A percentile compares a stretch with the other conserved stretches of the same genome.
phyloP scores from a whole-genome alignment of 164 flowering plant species.

The Liquidambar formosana region DNA sequence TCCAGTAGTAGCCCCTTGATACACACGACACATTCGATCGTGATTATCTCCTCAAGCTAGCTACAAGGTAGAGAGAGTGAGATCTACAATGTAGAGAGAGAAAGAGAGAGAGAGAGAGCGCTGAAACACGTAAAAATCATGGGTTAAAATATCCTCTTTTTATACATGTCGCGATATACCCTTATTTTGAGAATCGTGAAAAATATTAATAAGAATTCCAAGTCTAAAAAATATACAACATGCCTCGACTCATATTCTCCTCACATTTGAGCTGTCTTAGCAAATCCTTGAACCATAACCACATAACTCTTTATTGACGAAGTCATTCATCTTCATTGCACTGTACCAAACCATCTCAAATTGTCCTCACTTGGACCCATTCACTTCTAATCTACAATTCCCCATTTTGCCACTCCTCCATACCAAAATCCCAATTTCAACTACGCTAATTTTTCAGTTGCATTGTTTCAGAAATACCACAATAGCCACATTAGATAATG shows the following conservation, averaged over 20 bases:
- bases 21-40: too few relatives aligned
- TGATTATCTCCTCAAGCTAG: too few relatives aligned
- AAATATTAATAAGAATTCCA: background rate
- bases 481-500: too few relatives aligned
- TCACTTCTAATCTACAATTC: background rate
- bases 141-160: background rate
- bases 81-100: too few relatives aligned
- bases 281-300: background rate
- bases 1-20: too few relatives aligned
- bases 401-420: background rate
- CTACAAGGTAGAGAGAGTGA: too few relatives aligned
- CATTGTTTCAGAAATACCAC: too few relatives aligned
- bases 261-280: background rate
- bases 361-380: background rate
- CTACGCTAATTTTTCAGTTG: background rate
- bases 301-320: background rate
- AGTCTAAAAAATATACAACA: background rate
- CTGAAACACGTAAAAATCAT: background rate
- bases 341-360: too few relatives aligned
- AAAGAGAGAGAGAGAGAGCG: too few relatives aligned
- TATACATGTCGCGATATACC: background rate
- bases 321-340: background rate
- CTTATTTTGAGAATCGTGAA: too few relatives aligned
- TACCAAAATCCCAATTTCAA: background rate
- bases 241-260: too few relatives aligned